phyloP scores from a whole-genome alignment of 2,329 filamentous ascomycete species.

The Onygena corvina region DNA sequence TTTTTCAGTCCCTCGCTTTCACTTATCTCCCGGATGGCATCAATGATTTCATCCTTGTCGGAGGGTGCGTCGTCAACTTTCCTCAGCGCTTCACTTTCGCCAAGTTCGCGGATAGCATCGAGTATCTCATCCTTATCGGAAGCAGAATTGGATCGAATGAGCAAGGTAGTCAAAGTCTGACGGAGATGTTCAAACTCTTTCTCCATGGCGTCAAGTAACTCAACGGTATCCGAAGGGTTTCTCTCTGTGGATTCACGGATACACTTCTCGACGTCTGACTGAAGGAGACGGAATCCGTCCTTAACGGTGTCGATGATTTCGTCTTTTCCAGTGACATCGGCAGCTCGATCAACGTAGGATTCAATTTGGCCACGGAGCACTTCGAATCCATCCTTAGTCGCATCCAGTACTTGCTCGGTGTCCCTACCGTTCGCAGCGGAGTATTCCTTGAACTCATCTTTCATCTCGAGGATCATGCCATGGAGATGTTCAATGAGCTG shows the following conservation, averaged over 20 bases:
- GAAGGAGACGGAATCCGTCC: conserved; percentile 44
- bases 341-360: conserved; percentile 60
- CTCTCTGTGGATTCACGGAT: conserved; percentile 33
- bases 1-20: conserved; percentile 33
- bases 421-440: conserved; percentile 66
- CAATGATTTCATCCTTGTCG: conserved; percentile 51
- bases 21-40: conserved; percentile 44
- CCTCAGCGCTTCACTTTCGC: conserved; percentile 31
- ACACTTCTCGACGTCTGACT: conserved; percentile 45
- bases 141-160: conserved; percentile 45
- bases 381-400: conserved; percentile 77
- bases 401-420: conserved; percentile 78
- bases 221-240: conserved; percentile 29
- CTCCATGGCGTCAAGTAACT: conserved; percentile 62
- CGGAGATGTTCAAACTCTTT: conserved; percentile 72
- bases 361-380: conserved; percentile 70
- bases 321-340: conserved; percentile 58
- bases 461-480: conserved; percentile 49
- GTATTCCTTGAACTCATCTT: conserved; percentile 61
- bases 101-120: conserved; percentile 45
- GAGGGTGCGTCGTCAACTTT: conserved; percentile 31
- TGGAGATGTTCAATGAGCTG: conserved; percentile 49
- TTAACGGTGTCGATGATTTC: conserved; percentile 53
- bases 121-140: conserved; percentile 50
- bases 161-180: conserved; percentile 59